These are phyloP conservation scores for Xylaria sp. DNA, from an alignment of 2,329 filamentous ascomycete genomes.

Conservation along the genomic window DNA sequence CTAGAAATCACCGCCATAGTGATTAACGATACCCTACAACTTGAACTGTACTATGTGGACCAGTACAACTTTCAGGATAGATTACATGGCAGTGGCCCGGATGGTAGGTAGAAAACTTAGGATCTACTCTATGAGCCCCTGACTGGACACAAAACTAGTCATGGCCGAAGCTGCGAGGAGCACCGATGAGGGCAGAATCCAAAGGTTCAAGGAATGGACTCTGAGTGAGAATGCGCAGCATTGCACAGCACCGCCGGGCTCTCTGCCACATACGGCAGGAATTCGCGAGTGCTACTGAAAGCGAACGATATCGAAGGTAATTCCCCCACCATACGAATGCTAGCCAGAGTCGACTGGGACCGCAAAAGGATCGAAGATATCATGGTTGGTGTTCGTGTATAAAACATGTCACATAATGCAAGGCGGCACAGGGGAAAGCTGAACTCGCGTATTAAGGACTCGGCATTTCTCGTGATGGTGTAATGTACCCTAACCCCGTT, in stretches of 20 bases:
- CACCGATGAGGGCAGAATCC: not conserved
- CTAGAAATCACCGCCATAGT: too few species aligned
- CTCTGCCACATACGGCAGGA: too few species aligned
- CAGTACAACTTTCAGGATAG: too few species aligned
- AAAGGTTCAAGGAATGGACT: not conserved
- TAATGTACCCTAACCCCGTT: conserved; percentile 32
- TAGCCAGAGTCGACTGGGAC: not conserved
- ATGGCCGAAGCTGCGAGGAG: not conserved
- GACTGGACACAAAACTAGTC: not conserved
- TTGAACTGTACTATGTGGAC: too few species aligned
- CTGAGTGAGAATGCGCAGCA: not conserved
- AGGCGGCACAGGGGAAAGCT: not conserved
- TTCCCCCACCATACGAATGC: not conserved
- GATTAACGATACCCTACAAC: too few species aligned
- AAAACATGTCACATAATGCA: conserved; percentile 22
- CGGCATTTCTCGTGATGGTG: conserved; percentile 35
- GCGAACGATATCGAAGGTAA: not conserved
- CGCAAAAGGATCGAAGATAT: not conserved
- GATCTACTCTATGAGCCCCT: not conserved
- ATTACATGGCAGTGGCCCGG: too few species aligned
- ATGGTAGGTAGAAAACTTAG: too few species aligned
- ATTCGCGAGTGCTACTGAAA: too few species aligned
- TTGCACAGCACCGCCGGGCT: not conserved
- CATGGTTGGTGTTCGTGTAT: not conserved
- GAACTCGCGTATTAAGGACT: conserved; percentile 28